Conservation (phyloP, 2,329 filamentous ascomycete species). For the Mycosphaerelloides madeirae region DNA sequence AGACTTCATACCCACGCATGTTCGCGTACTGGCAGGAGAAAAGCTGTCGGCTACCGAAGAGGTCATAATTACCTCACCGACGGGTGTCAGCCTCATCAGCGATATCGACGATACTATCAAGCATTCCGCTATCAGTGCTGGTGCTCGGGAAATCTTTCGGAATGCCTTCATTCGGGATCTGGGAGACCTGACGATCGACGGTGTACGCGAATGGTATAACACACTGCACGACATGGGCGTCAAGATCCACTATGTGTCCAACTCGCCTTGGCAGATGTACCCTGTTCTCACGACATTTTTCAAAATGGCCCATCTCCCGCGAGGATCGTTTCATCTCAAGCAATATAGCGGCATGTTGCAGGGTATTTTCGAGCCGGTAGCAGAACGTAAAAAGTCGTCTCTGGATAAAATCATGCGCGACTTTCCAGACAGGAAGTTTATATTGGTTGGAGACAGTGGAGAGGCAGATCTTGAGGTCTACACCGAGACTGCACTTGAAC, state of each 20-base stretch:
- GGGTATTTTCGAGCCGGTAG: slow-evolving; percentile 95
- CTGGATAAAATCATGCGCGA: slow-evolving; percentile 81
- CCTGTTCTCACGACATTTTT: slow-evolving; percentile 86
- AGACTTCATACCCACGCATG: slow-evolving; percentile 85
- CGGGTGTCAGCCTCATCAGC: slow-evolving; percentile 86
- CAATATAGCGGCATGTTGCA: slow-evolving; percentile 96
- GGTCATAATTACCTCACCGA: slow-evolving; percentile 69
- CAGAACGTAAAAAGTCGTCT: slow-evolving; percentile 86
- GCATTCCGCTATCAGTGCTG: slow-evolving; percentile 80
- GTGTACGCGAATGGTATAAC: slow-evolving; percentile 86
- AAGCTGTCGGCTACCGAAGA: slow-evolving; percentile 75
- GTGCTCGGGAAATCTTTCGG: slow-evolving; percentile 89
- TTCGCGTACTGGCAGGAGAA: slow-evolving; percentile 81
- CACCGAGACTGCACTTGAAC: slow-evolving; percentile 79
- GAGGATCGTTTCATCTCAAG: slow-evolving; percentile 89
- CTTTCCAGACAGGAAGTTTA: slow-evolving; percentile 83
- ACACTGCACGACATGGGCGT: slow-evolving; percentile 74
- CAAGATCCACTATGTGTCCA: slow-evolving; percentile 94
- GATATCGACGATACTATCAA: slow-evolving; percentile 98
- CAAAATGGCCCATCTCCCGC: slow-evolving; percentile 70
- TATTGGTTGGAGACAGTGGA: slow-evolving; percentile 90
- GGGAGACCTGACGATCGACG: slow-evolving; percentile 73
- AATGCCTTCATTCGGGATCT: slow-evolving; percentile 92
- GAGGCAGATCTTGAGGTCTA: slow-evolving; percentile 97
- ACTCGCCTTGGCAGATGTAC: slow-evolving; percentile 96